Evolutionary conservation across 192 early-diverging fungal genomes (phyloP).

Genomic region (Coemansia sp.): DNA sequence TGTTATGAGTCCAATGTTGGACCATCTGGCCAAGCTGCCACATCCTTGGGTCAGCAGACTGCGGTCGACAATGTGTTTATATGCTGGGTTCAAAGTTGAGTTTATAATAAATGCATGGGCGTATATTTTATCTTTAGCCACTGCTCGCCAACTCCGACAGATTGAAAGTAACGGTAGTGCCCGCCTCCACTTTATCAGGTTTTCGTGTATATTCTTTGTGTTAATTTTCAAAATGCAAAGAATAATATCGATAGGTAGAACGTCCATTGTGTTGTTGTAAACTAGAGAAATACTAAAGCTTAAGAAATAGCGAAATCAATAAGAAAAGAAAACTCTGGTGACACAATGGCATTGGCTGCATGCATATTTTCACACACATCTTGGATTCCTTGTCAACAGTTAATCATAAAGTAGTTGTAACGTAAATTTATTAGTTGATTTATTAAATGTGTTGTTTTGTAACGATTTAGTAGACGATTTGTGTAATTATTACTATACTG

Average conservation of each 20-base stretch:
- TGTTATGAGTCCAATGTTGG: background rate
- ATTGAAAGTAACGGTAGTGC: background rate
- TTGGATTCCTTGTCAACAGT: background rate
- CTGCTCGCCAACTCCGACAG: background rate
- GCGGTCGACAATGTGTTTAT: slow-evolving; percentile 1
- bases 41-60: background rate
- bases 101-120: background rate
- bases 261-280: background rate
- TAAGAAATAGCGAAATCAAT: background rate
- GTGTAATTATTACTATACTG: too few relatives aligned
- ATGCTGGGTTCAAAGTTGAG: background rate
- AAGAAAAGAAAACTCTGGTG: background rate
- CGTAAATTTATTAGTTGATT: background rate
- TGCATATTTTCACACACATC: background rate
- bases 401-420: background rate
- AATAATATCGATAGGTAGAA: slow-evolving; percentile 1
- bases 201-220: background rate
- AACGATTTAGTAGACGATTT: too few relatives aligned
- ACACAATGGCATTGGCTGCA: background rate
- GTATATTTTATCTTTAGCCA: background rate
- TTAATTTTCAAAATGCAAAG: background rate
- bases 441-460: background rate
- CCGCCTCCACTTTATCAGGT: background rate
- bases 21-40: background rate
- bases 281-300: background rate